Evolutionary conservation across 2,329 filamentous ascomycete genomes (phyloP).

Genomic region (Drechslerella stenobrocha): DNA sequence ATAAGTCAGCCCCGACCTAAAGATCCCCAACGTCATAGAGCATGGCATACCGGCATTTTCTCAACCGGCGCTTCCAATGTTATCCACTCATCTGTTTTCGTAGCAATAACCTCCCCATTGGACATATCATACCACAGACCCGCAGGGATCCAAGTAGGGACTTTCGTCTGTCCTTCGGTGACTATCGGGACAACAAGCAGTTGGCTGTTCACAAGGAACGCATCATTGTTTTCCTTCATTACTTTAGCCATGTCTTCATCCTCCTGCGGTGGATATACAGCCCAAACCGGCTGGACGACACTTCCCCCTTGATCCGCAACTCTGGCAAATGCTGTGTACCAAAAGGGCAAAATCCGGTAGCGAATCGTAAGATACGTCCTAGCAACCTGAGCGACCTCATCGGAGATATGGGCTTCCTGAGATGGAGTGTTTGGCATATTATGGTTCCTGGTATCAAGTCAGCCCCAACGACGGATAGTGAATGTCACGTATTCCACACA

Average conservation of each 20-base stretch:
- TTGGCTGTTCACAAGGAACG: constrained; percentile 21
- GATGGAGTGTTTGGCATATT: constrained; percentile 43
- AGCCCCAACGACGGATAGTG: too few species aligned
- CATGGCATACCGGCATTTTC: constrained; percentile 31
- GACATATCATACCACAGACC: constrained; percentile 38
- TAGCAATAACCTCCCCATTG: constrained; percentile 11
- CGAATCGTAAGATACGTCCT: constrained; percentile 31
- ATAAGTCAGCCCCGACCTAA: background rate
- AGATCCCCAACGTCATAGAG: background rate
- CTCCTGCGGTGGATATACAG: constrained; percentile 15
- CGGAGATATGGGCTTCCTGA: constrained; percentile 29
- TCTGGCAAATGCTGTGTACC: constrained; percentile 37
- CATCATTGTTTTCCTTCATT: constrained; percentile 22
- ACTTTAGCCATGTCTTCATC: constrained; percentile 10
- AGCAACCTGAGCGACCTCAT: constrained; percentile 16
- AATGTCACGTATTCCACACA: too few species aligned
- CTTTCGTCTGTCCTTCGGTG: constrained; percentile 2
- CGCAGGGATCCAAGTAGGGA: constrained; percentile 33
- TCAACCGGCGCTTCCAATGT: constrained; percentile 17
- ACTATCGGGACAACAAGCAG: constrained; percentile 34
- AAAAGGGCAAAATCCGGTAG: constrained; percentile 42
- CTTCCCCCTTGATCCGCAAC: constrained; percentile 12
- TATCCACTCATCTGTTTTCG: constrained; percentile 11
- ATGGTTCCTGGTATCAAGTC: constrained; percentile 36
- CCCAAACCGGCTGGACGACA: constrained; percentile 43